Percentiles rank a stretch among this genome's conserved stretches.
These are phyloP conservation scores for Solanum corneliomulleri DNA, from an alignment of 257 asterid genomes.

Conservation along the genomic window DNA sequence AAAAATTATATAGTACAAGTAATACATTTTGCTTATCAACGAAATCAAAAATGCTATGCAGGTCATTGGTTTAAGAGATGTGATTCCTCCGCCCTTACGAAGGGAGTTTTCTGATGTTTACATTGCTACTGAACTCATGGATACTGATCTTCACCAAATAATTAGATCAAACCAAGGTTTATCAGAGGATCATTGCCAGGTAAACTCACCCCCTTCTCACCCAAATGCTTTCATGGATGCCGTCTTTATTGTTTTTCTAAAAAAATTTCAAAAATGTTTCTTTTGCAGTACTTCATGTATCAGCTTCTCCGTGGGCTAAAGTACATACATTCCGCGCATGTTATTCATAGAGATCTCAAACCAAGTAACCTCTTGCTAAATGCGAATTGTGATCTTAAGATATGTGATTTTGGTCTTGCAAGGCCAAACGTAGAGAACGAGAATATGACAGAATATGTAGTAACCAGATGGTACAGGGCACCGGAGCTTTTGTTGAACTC, in stretches of 20 bases:
- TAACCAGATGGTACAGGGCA: slow-evolving; percentile 99
- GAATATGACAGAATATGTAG: slow-evolving; percentile 95
- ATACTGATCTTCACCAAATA: slow-evolving; percentile 97
- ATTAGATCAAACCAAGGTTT: slow-evolving; percentile 86
- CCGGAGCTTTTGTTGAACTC: slow-evolving; percentile 84
- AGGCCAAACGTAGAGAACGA: slow-evolving; percentile 73
- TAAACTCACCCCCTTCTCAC: slow-evolving; percentile 1
- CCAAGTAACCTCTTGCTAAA: slow-evolving; percentile 87
- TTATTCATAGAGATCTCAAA: slow-evolving; percentile 86
- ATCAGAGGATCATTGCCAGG: slow-evolving; percentile 96
- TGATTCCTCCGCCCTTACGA: slow-evolving; percentile 88
- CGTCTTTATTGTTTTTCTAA: background rate
- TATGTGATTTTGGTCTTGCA: slow-evolving; percentile 93
- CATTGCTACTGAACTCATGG: slow-evolving; percentile 75
- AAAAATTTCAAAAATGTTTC: background rate
- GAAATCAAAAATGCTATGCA: slow-evolving; percentile 9
- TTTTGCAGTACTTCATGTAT: slow-evolving; percentile 80
- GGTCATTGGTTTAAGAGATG: slow-evolving; percentile 72
- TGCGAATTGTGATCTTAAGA: slow-evolving; percentile 91
- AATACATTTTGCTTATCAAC: background rate
- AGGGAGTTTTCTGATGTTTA: slow-evolving; percentile 83
- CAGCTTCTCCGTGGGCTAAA: slow-evolving; percentile 89
- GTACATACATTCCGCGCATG: slow-evolving; percentile 85
- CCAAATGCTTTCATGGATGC: background rate
- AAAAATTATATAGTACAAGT: background rate